Evolutionary conservation across 176 grass and related monocot genomes (phyloP).

Genomic region (Rhipidocladum racemiflorum): DNA sequence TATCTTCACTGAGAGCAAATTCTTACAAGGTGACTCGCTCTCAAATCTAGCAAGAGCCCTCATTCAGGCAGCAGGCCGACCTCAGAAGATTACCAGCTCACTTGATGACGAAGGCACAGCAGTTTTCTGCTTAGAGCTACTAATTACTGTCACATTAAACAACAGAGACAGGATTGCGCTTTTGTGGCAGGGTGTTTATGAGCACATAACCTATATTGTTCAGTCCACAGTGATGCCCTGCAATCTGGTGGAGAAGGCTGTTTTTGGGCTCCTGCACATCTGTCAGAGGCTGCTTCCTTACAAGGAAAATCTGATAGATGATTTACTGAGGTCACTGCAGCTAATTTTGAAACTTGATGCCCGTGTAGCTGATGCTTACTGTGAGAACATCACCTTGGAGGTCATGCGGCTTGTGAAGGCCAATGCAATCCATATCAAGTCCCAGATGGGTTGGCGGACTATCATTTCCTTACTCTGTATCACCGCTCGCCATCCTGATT

Average conservation of each 20-base stretch:
- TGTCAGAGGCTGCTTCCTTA: conserved; percentile 96
- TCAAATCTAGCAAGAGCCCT: conserved; percentile 70
- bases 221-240: conserved; percentile 96
- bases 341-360: conserved; percentile 95
- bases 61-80: conserved; percentile 69
- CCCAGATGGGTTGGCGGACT: conserved; percentile 94
- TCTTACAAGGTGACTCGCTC: conserved; percentile 86
- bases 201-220: conserved; percentile 91
- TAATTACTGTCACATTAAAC: conserved; percentile 90
- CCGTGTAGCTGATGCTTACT: conserved; percentile 97
- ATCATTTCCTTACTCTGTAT: conserved; percentile 88
- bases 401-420: conserved; percentile 83
- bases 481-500: conserved; percentile 93
- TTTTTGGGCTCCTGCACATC: conserved; percentile 87
- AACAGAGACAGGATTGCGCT: conserved; percentile 92
- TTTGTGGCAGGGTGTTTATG: conserved; percentile 89
- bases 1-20: conserved; percentile 95
- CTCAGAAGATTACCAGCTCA: conserved; percentile 68
- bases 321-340: conserved; percentile 82
- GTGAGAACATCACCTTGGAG: conserved; percentile 94
- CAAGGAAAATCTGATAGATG: conserved; percentile 90
- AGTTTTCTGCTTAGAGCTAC: conserved; percentile 93
- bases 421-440: conserved; percentile 84
- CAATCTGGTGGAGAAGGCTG: conserved; percentile 93
- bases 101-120: conserved; percentile 77